Conservation (phyloP, 805 yeast species). For the Groenewaldozyma salmanticensis region DNA sequence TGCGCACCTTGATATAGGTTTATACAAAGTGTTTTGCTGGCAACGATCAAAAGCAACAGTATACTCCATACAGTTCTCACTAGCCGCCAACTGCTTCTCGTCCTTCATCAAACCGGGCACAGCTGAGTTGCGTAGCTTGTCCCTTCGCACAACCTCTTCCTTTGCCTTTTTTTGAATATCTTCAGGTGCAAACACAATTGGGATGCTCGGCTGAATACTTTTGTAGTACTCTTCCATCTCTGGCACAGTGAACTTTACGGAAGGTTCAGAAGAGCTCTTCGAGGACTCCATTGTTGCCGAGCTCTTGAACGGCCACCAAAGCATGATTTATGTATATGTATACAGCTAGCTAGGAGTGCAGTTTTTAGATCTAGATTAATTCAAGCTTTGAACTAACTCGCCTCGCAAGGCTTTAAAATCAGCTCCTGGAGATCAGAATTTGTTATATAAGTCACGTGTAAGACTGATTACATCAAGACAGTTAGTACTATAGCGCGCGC, state of each 20-base stretch:
- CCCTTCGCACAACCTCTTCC: not conserved
- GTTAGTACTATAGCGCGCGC: too few species aligned
- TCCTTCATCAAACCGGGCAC: not conserved
- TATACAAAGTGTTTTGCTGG: not conserved
- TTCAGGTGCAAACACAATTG: conserved; percentile 12
- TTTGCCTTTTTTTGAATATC: conserved; percentile 5
- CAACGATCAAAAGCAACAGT: conserved; percentile 13
- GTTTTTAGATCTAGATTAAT: too few species aligned
- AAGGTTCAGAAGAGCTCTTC: too few species aligned
- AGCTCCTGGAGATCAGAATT: too few species aligned
- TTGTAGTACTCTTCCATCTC: conserved; percentile 11
- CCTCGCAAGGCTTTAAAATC: too few species aligned
- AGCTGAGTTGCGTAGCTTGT: not conserved
- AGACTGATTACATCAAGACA: too few species aligned
- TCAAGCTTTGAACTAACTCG: not conserved
- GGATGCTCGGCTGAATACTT: conserved; percentile 13
- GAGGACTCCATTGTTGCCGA: too few species aligned
- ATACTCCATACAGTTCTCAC: conserved; percentile 26
- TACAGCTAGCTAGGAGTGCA: too few species aligned
- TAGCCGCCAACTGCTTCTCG: conserved; percentile 14
- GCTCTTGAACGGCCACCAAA: not conserved
- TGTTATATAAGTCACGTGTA: too few species aligned
- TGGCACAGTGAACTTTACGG: conserved; percentile 10
- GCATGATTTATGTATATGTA: not conserved
- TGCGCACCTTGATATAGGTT: not conserved